Base-by-base conservation (phyloP, 306 rosid genomes). In the Prunus mira region DNA sequence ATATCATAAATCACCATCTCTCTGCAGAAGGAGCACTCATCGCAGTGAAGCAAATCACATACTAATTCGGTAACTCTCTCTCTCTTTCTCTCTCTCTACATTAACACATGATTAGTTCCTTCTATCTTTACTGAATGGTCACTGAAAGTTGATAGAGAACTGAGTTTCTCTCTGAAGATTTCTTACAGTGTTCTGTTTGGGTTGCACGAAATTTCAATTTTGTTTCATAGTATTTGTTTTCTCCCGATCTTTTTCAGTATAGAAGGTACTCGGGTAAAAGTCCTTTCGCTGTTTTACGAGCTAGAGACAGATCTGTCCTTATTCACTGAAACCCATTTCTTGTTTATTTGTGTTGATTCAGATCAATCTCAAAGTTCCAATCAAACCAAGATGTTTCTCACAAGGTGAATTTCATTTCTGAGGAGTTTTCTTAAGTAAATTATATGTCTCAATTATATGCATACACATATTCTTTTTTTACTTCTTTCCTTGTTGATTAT, bases 341-440 rank as follows among this genome's bases (percentile, higher is more conserved):
- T 73, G 34, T 30, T 56, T 28, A 10, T 30, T 52, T 17, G 9
- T 19, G 18, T 25, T 62, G 71, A 13, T 64, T 61, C 77, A 73
- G 77, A 45, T 73, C 69, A 80, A 41, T 80, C 70, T 74, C 30
- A 18, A 64, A 67, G 75, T 74, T 75, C 73, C 46, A 75, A 64
- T 81, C 81, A 24, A 74, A 38, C 66, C 52, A 85, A 77, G 45
- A 91, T 93, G 98, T 93, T 93, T 84, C 98, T 93, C 66, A 93
- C 97, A 14, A 93, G 98, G 98, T 93, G 22, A 84, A 57, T 60
- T 77, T 15, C 46, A 68, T 68, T 78, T 47, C 41, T 71, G 38
- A 60, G 67, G 66, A 43, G 43, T 13, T 63, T 65, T 52, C 70
- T 9, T 46, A 13, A 14, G 57, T 10, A 20, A 15, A 56, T 63